Evolutionary conservation across 345 rosid genomes (phyloP), one percentile per base, ranked within the genome.

Genomic region (Orychophragmus violaceus): DNA sequence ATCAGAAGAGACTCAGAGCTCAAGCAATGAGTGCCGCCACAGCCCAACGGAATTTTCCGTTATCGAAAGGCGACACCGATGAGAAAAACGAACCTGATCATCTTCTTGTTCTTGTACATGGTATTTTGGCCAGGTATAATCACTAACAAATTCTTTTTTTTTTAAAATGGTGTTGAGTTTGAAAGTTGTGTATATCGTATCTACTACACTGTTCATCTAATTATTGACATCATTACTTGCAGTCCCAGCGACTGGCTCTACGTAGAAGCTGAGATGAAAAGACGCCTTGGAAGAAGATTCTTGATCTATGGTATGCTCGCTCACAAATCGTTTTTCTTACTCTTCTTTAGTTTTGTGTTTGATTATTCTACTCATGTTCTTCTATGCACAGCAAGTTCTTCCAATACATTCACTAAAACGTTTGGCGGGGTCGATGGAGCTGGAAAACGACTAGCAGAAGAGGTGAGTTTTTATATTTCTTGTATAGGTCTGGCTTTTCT

Each of bases 31-130:
- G 85, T 76, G 79, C 83, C n/a, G n/a, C n/a, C 45, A 62, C 84
- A 29, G 79, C 83, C 4, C 80, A 57, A 64, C 89, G 86, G 55
- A 79, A 22, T 52, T 74, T 77, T 63, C 75, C 76, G 16, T 59
- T 83, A 1, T 73, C 83, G 0, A 69, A 62, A 68, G 77, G 78
- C 8, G 66, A 72, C 17, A 16, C 56, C 5, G 82, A 77, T 75
- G 83, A 79, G 37, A 81, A 74, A 70, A 68, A 37, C 62, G 84
- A 78, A 22, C 95, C 97, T 36, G 97, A 94, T 83, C 99, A 94
- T 77, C 99, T 94, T 70, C 92, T 94, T 75, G 95, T 94, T 72
- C 99, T 94, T 75, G 99, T 90, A 51, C 99, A 94, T 24, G 99
- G 99, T 49, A 94, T 94, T 59, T 75, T 90, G 48, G 99, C 96